Evolutionary conservation across 2,329 filamentous ascomycete genomes (phyloP).

Genomic region (Cladophialophora bantiana): DNA sequence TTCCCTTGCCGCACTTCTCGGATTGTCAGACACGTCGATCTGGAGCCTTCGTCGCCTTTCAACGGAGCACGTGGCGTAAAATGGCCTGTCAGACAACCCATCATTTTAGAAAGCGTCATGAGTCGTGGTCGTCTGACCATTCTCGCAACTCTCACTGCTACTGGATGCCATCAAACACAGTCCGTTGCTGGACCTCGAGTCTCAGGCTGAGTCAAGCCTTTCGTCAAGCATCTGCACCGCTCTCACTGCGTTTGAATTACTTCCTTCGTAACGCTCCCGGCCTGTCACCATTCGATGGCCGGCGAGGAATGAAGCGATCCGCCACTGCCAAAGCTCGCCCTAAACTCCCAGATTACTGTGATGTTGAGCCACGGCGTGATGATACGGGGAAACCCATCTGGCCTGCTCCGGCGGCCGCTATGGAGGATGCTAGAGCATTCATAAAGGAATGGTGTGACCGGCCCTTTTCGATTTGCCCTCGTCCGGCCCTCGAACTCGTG

Average conservation of each 20-base stretch:
- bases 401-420: slow-evolving; percentile 66
- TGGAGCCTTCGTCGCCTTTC: background rate
- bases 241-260: background rate
- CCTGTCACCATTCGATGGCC: slow-evolving; percentile 11
- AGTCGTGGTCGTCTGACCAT: background rate
- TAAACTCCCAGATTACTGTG: slow-evolving; percentile 43
- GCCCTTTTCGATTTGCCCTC: background rate
- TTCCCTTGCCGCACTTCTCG: background rate
- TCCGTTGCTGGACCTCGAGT: background rate
- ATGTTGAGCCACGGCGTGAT: slow-evolving; percentile 45
- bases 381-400: slow-evolving; percentile 61
- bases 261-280: background rate
- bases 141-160: background rate
- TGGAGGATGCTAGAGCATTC: slow-evolving; percentile 62
- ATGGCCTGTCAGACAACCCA: background rate
- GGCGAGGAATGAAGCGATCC: slow-evolving; percentile 37
- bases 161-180: background rate
- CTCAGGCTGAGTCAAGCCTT: background rate
- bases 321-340: slow-evolving; percentile 36
- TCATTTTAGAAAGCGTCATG: background rate
- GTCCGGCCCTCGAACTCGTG: background rate
- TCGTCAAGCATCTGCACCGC: background rate
- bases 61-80: background rate
- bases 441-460: slow-evolving; percentile 64
- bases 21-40: slow-evolving; percentile 8